Evolutionary conservation across 2,329 filamentous ascomycete genomes (phyloP).

Genomic region (Penicillium brasilianum): DNA sequence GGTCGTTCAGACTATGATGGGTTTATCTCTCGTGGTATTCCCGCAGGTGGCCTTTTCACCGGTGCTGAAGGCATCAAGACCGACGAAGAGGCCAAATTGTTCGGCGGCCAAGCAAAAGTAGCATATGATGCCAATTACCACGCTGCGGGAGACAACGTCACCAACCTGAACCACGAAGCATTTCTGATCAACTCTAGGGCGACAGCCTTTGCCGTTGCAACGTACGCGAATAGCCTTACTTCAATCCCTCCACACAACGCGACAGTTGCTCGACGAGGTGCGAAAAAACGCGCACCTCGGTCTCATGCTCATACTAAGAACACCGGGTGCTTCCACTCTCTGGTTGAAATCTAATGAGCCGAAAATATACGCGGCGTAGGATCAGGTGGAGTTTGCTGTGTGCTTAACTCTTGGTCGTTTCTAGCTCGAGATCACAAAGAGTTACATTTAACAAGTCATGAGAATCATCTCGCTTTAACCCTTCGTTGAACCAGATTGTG

Average conservation of each 20-base stretch:
- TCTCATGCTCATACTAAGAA: conserved; percentile 25
- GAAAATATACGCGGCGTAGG: not conserved
- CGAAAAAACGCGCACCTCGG: conserved; percentile 11
- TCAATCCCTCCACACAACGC: conserved; percentile 26
- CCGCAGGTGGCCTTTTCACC: conserved; percentile 75
- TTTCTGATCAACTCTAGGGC: conserved; percentile 35
- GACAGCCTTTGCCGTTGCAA: conserved; percentile 36
- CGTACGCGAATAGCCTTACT: conserved; percentile 32
- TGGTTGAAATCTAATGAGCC: conserved; percentile 13
- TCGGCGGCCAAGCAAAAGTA: conserved; percentile 71
- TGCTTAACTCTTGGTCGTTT: too few species aligned
- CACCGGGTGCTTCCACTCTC: conserved; percentile 32
- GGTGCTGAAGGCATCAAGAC: conserved; percentile 80
- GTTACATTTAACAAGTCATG: too few species aligned
- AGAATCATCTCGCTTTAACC: too few species aligned
- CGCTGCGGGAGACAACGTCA: conserved; percentile 56
- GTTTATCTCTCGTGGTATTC: conserved; percentile 75
- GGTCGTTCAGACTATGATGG: conserved; percentile 80
- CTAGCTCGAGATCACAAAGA: too few species aligned
- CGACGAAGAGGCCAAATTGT: conserved; percentile 65
- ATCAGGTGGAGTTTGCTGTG: too few species aligned
- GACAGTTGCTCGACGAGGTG: conserved; percentile 5
- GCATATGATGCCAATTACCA: conserved; percentile 65
- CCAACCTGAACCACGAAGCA: conserved; percentile 55
- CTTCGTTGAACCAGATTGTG: too few species aligned